Conservation (phyloP, 2,329 filamentous ascomycete genomes). For the Dichotomopilus funicola region DNA sequence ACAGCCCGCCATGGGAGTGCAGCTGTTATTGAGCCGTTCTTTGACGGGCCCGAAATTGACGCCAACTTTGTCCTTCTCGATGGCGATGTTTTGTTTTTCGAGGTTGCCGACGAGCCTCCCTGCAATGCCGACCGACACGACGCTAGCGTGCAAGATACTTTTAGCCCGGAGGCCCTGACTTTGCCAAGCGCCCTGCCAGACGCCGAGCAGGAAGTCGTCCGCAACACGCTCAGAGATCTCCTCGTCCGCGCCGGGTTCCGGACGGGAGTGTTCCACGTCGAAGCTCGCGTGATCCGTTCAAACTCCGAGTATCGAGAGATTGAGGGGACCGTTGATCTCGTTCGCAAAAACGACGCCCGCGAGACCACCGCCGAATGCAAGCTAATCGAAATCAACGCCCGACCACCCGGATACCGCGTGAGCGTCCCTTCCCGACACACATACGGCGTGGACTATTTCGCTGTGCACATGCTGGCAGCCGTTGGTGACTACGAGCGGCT, state of each 20-base stretch:
- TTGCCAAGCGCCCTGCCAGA: constrained; percentile 19
- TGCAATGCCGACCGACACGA: constrained; percentile 16
- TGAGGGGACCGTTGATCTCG: constrained; percentile 14
- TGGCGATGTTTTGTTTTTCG: constrained; percentile 21
- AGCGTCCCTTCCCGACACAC: constrained; percentile 21
- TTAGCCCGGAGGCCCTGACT: constrained; percentile 22
- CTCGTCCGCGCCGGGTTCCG: constrained; percentile 20
- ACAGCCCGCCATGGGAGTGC: constrained; percentile 21
- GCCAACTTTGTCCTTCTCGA: constrained; percentile 24
- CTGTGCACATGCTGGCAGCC: constrained; percentile 22
- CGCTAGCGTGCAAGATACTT: constrained; percentile 21
- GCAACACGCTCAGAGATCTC: constrained; percentile 16
- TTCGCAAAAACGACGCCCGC: not conserved
- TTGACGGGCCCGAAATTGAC: constrained; percentile 24
- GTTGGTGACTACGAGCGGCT: constrained; percentile 17
- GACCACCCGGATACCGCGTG: constrained; percentile 22
- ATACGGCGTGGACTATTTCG: constrained; percentile 25
- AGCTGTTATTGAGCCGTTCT: constrained; percentile 24
- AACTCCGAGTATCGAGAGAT: constrained; percentile 15
- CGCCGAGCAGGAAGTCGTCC: constrained; percentile 18
- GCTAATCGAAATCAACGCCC: constrained; percentile 24
- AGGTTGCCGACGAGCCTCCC: constrained; percentile 23
- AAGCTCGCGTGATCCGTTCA: constrained; percentile 21
- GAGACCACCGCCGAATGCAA: constrained; percentile 10
- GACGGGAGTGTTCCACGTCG: constrained; percentile 23